Conservation (phyloP, 495 filamentous ascomycete genomes). For the Amphirosellinia nigrospora region DNA sequence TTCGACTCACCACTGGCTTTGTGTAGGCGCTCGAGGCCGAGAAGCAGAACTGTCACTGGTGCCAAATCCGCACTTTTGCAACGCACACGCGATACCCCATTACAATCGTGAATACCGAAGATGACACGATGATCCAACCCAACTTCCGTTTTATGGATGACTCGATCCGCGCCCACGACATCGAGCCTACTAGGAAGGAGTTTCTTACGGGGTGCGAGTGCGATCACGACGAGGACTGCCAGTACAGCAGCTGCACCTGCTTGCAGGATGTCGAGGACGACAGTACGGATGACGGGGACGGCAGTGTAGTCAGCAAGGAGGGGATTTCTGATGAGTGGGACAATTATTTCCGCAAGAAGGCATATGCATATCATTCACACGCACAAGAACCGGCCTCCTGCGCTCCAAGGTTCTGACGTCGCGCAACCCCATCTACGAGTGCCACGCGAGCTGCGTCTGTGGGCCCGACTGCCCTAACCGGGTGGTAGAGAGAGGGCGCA, state of each 20-base stretch:
- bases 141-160: conserved; percentile 62
- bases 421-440: conserved; percentile 80
- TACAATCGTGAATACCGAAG: conserved; percentile 54
- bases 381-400: conserved; percentile 49
- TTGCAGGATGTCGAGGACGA: conserved; percentile 55
- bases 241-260: conserved; percentile 56
- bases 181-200: conserved; percentile 52
- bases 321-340: conserved; percentile 20
- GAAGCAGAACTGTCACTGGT: conserved; percentile 52
- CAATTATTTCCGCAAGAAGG: conserved; percentile 33
- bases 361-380: conserved; percentile 52
- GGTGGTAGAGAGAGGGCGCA: conserved; percentile 79
- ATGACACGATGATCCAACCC: conserved; percentile 49
- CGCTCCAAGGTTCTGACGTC: conserved; percentile 55
- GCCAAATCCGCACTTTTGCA: conserved; percentile 56
- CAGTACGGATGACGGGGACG: conserved; percentile 39
- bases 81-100: conserved; percentile 49
- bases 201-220: conserved; percentile 64
- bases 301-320: conserved; percentile 36
- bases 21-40: conserved; percentile 36
- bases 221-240: conserved; percentile 52
- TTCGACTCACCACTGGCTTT: background rate
- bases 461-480: conserved; percentile 72
- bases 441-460: conserved; percentile 75
- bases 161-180: conserved; percentile 49